Conservation (phyloP, 23 red algal species). For the Agarophyton chilense region DNA sequence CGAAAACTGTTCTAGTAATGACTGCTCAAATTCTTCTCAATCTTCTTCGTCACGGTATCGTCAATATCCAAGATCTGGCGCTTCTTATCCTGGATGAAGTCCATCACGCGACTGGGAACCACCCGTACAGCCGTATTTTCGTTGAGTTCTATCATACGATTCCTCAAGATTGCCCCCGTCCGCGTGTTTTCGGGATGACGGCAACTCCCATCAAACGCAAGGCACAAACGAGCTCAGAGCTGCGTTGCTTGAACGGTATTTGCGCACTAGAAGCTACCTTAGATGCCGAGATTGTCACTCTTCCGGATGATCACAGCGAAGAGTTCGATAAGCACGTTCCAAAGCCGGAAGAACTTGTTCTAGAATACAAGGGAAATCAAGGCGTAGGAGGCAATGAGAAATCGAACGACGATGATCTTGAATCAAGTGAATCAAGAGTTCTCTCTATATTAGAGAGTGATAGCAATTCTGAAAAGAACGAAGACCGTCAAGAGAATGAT, state of each 20-base stretch:
- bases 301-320: constrained; percentile 9
- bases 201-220: constrained; percentile 64
- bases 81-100: constrained; percentile 70
- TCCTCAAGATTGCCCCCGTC: constrained; percentile 11
- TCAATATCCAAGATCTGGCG: constrained; percentile 33
- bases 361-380: constrained; percentile 12
- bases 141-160: constrained; percentile 66
- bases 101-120: constrained; percentile 63
- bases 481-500: neutral
- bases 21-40: constrained; percentile 69
- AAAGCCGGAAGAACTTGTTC: constrained; percentile 62
- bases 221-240: neutral
- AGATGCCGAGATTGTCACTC: constrained; percentile 56
- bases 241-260: constrained; percentile 18
- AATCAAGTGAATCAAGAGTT: constrained; percentile 5
- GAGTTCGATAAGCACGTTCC: constrained; percentile 63
- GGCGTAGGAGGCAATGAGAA: neutral
- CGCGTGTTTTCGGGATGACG: constrained; percentile 73
- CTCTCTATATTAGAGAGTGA: constrained; percentile 3
- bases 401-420: constrained; percentile 6
- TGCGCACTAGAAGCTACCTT: constrained; percentile 45
- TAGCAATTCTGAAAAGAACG: neutral
- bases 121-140: constrained; percentile 57
- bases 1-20: constrained; percentile 65
- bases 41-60: constrained; percentile 56